Evolutionary conservation across 129 eudicot species (phyloP), one percentile per base, ranked within the genome.

Genomic region (Kitagawia praeruptora): DNA sequence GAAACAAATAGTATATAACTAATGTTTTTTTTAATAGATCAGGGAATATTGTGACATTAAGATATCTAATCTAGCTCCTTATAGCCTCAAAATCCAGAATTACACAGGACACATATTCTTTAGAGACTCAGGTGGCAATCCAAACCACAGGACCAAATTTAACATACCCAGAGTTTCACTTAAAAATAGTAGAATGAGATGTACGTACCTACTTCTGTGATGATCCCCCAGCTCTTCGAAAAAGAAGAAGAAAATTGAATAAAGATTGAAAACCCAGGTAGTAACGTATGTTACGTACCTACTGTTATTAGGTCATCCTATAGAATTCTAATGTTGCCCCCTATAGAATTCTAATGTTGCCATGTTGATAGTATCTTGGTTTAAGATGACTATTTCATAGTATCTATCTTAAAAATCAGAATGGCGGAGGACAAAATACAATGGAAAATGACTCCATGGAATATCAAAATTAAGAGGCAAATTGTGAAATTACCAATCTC

Each of bases 401-500:
- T n/a, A 53, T 19, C 0, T 19, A 53, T 6, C 66, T 23, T 56
- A 40, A 6, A 40, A 40, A 40, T 4, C 4, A 56, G 13, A 8
- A 56, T 56, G 31, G 1, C 12, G n/a, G 13, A 21, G n/a, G 14
- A 56, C n/a, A 56, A 56, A 0, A 4, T 13, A 23, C 10, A 23
- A 18, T 2, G 61, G 0, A 51, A 51, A 51, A 51, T 34, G 37
- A 51, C 3, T 54, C 63, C 63, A 21, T 23, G 6, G 3, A 48
- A 15, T 48, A 48, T 15, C 19, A 48, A 14, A 47, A 48, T 15
- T 48, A 48, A 51, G 18, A 16, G 23, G 23, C 6, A 53, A 53
- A 53, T 16, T 53, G 25, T 53, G 63, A 53, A 53, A 53, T 92
- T 78, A 93, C 98, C 98, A 89, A 83, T 87, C 78, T 44, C 84